Evolutionary conservation across 1,284 basidiomycete genomes (phyloP).

Genomic region (Singerocomus rubriflavus): DNA sequence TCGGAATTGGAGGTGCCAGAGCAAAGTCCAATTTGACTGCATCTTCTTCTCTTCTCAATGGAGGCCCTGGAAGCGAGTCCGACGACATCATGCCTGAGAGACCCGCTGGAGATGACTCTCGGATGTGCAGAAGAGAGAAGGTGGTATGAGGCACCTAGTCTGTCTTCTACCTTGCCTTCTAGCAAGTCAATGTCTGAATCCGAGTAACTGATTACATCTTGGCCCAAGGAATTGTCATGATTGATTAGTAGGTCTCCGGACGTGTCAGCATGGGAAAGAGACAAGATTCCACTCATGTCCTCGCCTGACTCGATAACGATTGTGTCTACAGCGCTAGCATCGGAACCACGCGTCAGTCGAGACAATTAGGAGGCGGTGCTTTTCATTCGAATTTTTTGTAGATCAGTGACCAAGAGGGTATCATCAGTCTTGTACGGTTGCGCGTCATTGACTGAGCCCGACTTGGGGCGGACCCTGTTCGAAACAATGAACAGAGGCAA

Average conservation of each 20-base stretch:
- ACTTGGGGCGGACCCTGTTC: conserved; percentile 18
- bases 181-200: conserved; percentile 10
- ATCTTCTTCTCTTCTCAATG: not conserved
- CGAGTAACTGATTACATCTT: conserved; percentile 4
- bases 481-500: conserved; percentile 9
- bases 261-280: not conserved
- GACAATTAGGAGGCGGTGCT: not conserved
- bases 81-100: not conserved
- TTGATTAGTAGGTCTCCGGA: not conserved
- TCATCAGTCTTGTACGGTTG: not conserved
- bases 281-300: not conserved
- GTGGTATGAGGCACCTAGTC: not conserved
- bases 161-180: conserved; percentile 3
- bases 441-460: not conserved
- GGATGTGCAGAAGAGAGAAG: not conserved
- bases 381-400: not conserved
- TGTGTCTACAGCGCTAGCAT: conserved; percentile 16
- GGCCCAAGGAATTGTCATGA: not conserved
- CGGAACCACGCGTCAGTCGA: conserved; percentile 3
- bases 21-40: not conserved
- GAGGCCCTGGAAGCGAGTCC: not conserved
- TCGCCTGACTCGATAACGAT: conserved; percentile 24
- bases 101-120: not conserved
- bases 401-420: not conserved
- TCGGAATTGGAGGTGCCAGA: conserved; percentile 14